Percentiles rank a stretch among this genome's conserved stretches.
These are phyloP conservation scores for barley (Hordeum vulgare) DNA, from an alignment of 176 grass and related monocot species.

Conservation along the genomic window MorexV3_pseudomolecules_assembly NC_058522.1:473902041-473902540, in stretches of 20 bases:
- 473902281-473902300: slow-evolving; percentile 11
- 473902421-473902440: slow-evolving; percentile 60
- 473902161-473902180: not conserved
- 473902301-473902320: slow-evolving; percentile 3
- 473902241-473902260: slow-evolving; percentile 38
- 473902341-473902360: slow-evolving; percentile 52
- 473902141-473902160: not conserved
- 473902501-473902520: slow-evolving; percentile 49
- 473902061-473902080: not conserved
- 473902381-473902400: slow-evolving; percentile 60
- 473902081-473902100: not conserved
- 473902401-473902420: slow-evolving; percentile 63
- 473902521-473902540: slow-evolving; percentile 6
- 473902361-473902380: slow-evolving; percentile 72
- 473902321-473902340: slow-evolving; percentile 11
- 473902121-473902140: not conserved
- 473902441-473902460: slow-evolving; percentile 59
- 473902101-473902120: not conserved
- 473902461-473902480: slow-evolving; percentile 55
- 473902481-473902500: slow-evolving; percentile 50
- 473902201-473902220: not conserved
- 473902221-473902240: slow-evolving; percentile 17
- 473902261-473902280: slow-evolving; percentile 18
- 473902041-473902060: not conserved
- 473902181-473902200: not conserved